These are phyloP conservation scores for Teunomyces panamensis DNA, from an alignment of 805 yeast genomes.

Conservation along the genomic window DNA sequence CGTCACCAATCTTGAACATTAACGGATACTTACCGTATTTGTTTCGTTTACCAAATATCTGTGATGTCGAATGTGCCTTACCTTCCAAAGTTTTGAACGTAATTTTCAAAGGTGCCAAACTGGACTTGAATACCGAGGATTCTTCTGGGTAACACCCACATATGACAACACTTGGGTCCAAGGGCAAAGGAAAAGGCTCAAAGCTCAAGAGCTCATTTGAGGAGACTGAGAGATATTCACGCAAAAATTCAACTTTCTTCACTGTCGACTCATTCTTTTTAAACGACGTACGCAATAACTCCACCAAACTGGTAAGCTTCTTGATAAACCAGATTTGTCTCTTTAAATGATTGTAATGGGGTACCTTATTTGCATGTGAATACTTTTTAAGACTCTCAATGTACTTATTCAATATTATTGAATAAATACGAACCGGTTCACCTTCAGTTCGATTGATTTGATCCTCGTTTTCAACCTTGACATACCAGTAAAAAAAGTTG, in stretches of 20 bases:
- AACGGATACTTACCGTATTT: slow-evolving; percentile 59
- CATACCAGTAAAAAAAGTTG: slow-evolving; percentile 86
- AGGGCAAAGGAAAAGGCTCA: slow-evolving; percentile 66
- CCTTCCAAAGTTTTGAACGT: slow-evolving; percentile 58
- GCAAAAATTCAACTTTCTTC: slow-evolving; percentile 67
- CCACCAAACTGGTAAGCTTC: slow-evolving; percentile 62
- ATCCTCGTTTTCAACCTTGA: slow-evolving; percentile 84
- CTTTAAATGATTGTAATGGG: slow-evolving; percentile 39
- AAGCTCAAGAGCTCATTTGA: slow-evolving; percentile 39
- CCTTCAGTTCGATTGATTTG: slow-evolving; percentile 22
- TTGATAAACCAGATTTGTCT: slow-evolving; percentile 70
- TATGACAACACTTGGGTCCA: slow-evolving; percentile 75
- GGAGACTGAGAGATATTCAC: slow-evolving; percentile 52
- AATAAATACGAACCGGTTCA: slow-evolving; percentile 24
- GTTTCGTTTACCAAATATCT: slow-evolving; percentile 31
- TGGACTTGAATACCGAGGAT: slow-evolving; percentile 85
- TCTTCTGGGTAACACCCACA: slow-evolving; percentile 77
- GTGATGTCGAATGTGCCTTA: slow-evolving; percentile 20
- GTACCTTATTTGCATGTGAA: slow-evolving; percentile 25
- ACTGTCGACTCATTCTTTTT: slow-evolving; percentile 71
- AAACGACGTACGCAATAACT: slow-evolving; percentile 51
- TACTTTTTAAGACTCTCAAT: slow-evolving; percentile 34
- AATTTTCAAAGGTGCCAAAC: slow-evolving; percentile 83
- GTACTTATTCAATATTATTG: slow-evolving; percentile 37
- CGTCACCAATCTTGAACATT: slow-evolving; percentile 96